Percentiles rank a stretch among this genome's conserved stretches.
These are phyloP conservation scores for Sequoiadendron giganteum DNA, from an alignment of 75 land plant genomes.

Conservation along the genomic window DNA sequence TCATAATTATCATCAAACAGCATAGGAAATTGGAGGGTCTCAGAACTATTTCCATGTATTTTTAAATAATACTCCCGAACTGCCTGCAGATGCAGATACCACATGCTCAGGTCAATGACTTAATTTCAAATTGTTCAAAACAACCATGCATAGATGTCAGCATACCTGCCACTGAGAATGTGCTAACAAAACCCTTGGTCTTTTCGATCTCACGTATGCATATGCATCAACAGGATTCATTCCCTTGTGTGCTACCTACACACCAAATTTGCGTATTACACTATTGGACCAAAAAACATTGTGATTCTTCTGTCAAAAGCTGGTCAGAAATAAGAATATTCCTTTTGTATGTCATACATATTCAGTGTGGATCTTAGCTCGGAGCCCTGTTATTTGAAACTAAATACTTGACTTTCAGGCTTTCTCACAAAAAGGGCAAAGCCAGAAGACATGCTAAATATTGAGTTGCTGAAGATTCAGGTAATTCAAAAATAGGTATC, in stretches of 20 bases:
- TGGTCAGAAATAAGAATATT: not conserved
- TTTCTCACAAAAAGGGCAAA: not conserved
- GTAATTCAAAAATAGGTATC: not conserved
- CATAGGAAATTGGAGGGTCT: not conserved
- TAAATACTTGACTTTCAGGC: too few relatives aligned
- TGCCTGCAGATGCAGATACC: not conserved
- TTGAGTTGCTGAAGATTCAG: not conserved
- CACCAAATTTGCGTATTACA: not conserved
- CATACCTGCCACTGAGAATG: conserved; percentile 88
- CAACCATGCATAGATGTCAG: not conserved
- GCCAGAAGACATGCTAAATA: not conserved
- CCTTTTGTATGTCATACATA: not conserved
- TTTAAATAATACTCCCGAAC: conserved; percentile 1
- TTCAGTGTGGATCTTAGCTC: not conserved
- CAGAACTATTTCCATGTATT: not conserved
- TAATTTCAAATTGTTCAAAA: not conserved
- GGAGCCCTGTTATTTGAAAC: not conserved
- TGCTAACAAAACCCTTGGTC: conserved; percentile 89
- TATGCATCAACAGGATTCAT: conserved; percentile 82
- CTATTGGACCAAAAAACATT: not conserved
- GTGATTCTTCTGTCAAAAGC: not conserved
- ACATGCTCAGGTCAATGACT: not conserved
- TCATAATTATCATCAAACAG: not conserved
- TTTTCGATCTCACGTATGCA: conserved; percentile 61
- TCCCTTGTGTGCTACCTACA: conserved; percentile 70